Evolutionary conservation across 148 eudicot species (phyloP).

Genomic region (Fagopyrum esculentum): DNA sequence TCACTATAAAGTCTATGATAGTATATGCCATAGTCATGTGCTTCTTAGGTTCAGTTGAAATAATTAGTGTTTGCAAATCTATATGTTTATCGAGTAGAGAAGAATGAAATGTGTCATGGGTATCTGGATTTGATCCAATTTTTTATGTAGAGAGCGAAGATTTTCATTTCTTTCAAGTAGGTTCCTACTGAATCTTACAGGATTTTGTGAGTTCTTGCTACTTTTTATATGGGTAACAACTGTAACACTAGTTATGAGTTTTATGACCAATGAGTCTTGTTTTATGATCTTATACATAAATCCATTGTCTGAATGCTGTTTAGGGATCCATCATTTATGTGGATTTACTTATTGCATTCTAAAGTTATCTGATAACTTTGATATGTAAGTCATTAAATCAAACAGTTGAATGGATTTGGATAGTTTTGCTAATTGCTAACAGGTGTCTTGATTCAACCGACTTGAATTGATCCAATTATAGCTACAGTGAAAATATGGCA

Average conservation of each 20-base stretch:
- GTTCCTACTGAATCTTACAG: neutral
- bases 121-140: neutral
- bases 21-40: neutral
- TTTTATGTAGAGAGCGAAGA: neutral
- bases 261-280: neutral
- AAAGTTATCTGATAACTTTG: neutral
- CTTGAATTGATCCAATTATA: neutral
- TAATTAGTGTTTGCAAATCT: neutral
- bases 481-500: neutral
- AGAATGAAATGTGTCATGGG: neutral
- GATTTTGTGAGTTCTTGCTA: neutral
- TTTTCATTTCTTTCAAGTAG: neutral
- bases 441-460: neutral
- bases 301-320: neutral
- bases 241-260: neutral
- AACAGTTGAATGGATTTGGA: neutral
- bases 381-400: neutral
- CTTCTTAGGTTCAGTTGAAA: neutral
- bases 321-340: neutral
- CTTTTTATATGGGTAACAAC: too few relatives aligned
- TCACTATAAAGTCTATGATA: neutral
- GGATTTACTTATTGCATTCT: neutral
- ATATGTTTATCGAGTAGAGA: neutral
- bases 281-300: neutral
- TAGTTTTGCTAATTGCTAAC: neutral